Percentiles rank a stretch among this genome's conserved stretches.
These are phyloP conservation scores for Dendrocalamus sinicus DNA, from an alignment of 176 grass and related monocot species.

Conservation along the genomic window DNA sequence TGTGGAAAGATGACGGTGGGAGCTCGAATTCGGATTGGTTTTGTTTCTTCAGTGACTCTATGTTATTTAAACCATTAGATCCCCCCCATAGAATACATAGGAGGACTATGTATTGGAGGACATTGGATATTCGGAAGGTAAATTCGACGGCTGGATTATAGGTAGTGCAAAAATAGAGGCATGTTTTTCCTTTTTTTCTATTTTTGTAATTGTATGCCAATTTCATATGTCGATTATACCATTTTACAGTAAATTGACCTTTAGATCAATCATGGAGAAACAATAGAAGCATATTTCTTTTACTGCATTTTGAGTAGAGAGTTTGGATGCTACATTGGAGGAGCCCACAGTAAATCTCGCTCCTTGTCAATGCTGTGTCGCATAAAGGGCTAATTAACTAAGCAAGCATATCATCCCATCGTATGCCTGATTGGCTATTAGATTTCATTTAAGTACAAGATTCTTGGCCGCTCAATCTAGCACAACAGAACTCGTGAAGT, in stretches of 20 bases:
- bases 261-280: neutral
- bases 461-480: no score
- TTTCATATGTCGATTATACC: no score
- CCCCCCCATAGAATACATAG: no score
- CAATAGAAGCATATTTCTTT: neutral
- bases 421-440: no score
- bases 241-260: no score
- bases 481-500: no score
- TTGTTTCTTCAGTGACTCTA: neutral
- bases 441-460: no score
- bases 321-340: neutral
- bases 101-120: no score
- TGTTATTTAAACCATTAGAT: neutral
- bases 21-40: neutral
- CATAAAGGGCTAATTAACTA: neutral
- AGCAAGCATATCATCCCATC: neutral
- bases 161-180: neutral
- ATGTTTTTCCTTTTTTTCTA: neutral
- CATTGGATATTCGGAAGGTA: neutral
- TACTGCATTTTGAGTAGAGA: neutral
- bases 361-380: neutral
- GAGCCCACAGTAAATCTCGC: neutral
- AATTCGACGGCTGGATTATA: neutral
- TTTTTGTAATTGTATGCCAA: no score
- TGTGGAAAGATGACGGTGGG: neutral